Base-by-base conservation (phyloP, 257 asterid genomes). In the Orobanche coerulescens region DNA sequence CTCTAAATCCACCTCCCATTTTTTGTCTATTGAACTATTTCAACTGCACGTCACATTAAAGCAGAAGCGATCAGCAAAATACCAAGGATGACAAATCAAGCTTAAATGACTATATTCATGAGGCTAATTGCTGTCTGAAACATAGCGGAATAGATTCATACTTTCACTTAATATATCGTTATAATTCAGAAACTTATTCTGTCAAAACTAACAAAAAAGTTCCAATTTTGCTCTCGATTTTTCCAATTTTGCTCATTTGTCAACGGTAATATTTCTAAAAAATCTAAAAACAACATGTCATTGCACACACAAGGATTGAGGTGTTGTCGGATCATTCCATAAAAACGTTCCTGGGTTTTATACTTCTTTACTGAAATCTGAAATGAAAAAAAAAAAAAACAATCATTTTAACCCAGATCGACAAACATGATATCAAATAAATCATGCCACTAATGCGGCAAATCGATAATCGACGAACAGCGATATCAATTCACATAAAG, bases 1-100 rank as follows among this genome's bases (percentile, higher is more conserved):
- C 90, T 58, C 95, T 73, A 66, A 87, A 87, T 36, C 95, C 95
- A 60, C 95, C 94, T 57, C 88, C 95, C 94, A 86, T 86, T 74
- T 77, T 76, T 74, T 20, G 19, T 25, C 46, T 44, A 34, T 67
- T 42, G 66, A 48, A 39, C 22, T 48, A 65, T 55, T 20, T 58
- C 62, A 73, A 54, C 83, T 74, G 82, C 74, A 73, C 22, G 66
- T 4, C 62, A 68, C 56, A 63, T 13, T 33, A 44, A 26, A 59
- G 40, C 5, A 15, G 48, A 44, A 44, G 19, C 15, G 12, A 46
- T 47, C 70, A 69, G 42, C 16, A 37, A 20, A 15, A 23, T 51
- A 68, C 37, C 20, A 51, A 28, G 40, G 31, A 16, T 16, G 59
- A 10, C 61, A 46, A n/a, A 47, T 8, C 20, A n/a, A 4, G 30